Base-by-base conservation (phyloP, 179 eudicot species). In the Carnegiea gigantea region DNA sequence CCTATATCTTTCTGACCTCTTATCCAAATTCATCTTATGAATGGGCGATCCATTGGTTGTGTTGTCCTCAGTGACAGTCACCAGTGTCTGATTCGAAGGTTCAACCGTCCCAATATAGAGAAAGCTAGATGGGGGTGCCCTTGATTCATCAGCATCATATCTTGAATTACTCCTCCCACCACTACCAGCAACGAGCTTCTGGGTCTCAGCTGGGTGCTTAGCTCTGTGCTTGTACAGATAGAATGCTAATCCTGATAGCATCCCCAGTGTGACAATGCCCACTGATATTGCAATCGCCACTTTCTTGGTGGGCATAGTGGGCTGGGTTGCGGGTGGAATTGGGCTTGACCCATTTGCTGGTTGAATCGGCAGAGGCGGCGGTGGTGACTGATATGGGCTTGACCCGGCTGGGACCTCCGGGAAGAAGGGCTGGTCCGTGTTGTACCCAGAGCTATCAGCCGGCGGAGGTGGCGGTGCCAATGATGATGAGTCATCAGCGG, bases 51-150 rank as follows among this genome's bases (percentile, higher is more conserved):
- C 88, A 78, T 86, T 92, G 0, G 85, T 90, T 12, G 44, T 81
- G 46, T 81, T 87, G 1, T 83, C 86, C 5, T 86, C 91, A 46
- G 64, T 70, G 18, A 82, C 88, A 12, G 73, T 70, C 46, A 86
- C 43, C 21, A 92, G 80, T 86, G 89, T 87, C 78, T 85, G 88
- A 70, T 77, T 82, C n/a, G 89, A 75, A 43, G 95, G 98, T 80
- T 91, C 94, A 26, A 93, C 92, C 8, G 98, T 93, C 9, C 98
- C 98, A 73, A 94, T 87, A 77, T 94, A 93, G 11, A 94, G 90
- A 75, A 93, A 87, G 28, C 64, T 87, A 1, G 97, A 90, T 0
- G 94, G 90, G 21, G 92, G 87, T 59, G 74, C 85, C 49, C 87
- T 81, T 12, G 95, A 82, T 43, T 91, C 91, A 7, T 90, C 92